Base-by-base conservation (phyloP, 148 eudicot genomes). In the Linanthus parryae region DNA sequence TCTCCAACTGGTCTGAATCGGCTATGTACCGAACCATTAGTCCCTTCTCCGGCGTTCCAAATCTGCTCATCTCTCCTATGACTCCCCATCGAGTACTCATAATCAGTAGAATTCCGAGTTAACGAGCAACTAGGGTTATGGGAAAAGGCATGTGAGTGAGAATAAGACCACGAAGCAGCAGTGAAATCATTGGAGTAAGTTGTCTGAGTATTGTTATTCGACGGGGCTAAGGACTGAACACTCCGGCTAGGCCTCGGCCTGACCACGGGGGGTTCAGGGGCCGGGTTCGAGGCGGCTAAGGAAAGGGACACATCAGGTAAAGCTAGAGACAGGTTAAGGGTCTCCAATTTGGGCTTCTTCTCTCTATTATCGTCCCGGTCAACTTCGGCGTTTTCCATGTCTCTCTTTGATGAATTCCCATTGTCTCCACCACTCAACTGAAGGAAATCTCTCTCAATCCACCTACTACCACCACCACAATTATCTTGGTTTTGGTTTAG, bases 1-100 rank as follows among this genome's bases (percentile, higher is more conserved):
- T 78, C 96, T 3, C 83, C 96, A 63, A 75, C 59, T 0, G 91
- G 91, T 73, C 83, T 78, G 72, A 87, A 87, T 9, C 92, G 80
- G 60, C 96, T 87, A 51, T 83, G 96, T 56, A 87, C 96, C 2
- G 96, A 87, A 8, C 96, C 91, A 71, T 83, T 87, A 48, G 96
- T 87, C 31, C 96, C 96, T 64, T 83, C 88, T 44, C 96, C 96
- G 65, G 76, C 63, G 41, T 87, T 73, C 96, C 95, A 87, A 42
- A 83, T 80, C 44, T 79, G 81, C 49, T 85, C 85, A 18, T 73
- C 85, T 54, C 79, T 76, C 59, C 80, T 61, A 45, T 72, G 75
- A 57, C 84, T 81, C 33, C 94, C 84, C 30, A 62, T 54, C 0
- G 94, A 85, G 40, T 78, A 67, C 33, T 85, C 95, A 64, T 62